Evolutionary conservation across 1,139 yeast genomes (phyloP).

Genomic region (Suhomyces panamericanus): DNA sequence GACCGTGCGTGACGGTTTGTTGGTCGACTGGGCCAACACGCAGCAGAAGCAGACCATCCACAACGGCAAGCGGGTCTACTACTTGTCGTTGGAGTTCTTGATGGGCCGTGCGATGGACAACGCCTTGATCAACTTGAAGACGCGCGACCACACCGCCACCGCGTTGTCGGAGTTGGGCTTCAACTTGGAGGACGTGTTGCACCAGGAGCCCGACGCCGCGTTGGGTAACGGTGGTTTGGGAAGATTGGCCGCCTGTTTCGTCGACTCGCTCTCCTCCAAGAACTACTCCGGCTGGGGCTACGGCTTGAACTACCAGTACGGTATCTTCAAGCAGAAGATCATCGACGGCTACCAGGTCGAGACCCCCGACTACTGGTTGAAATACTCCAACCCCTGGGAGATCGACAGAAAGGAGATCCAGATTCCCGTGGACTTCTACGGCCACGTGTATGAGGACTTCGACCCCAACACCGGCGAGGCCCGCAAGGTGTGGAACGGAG

Average conservation of each 20-base stretch:
- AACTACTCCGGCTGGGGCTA: constrained; percentile 97
- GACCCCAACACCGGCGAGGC: constrained; percentile 53
- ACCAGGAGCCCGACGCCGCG: constrained; percentile 91
- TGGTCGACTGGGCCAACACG: constrained; percentile 90
- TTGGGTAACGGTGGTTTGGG: constrained; percentile 96
- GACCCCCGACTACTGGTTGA: constrained; percentile 92
- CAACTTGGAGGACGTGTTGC: constrained; percentile 80
- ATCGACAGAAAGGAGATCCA: constrained; percentile 83
- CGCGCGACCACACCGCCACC: constrained; percentile 50
- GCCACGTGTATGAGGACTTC: constrained; percentile 65
- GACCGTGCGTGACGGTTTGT: constrained; percentile 75
- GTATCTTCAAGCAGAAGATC: constrained; percentile 88
- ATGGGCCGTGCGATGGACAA: constrained; percentile 97
- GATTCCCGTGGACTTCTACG: constrained; percentile 91
- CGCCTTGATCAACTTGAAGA: constrained; percentile 75
- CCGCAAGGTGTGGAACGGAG: constrained; percentile 77
- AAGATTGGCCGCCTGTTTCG: constrained; percentile 90
- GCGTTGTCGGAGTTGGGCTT: constrained; percentile 81
- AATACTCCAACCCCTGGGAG: constrained; percentile 90
- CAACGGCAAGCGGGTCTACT: constrained; percentile 86
- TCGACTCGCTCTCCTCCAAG: constrained; percentile 84
- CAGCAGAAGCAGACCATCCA: constrained; percentile 84
- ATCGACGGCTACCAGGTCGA: constrained; percentile 93
- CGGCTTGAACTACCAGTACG: constrained; percentile 90
- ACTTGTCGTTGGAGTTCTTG: constrained; percentile 81